Evolutionary conservation across 1,284 basidiomycete species (phyloP), one percentile per base, ranked within the genome.

Genomic region (Ganoderma multipileum): DNA sequence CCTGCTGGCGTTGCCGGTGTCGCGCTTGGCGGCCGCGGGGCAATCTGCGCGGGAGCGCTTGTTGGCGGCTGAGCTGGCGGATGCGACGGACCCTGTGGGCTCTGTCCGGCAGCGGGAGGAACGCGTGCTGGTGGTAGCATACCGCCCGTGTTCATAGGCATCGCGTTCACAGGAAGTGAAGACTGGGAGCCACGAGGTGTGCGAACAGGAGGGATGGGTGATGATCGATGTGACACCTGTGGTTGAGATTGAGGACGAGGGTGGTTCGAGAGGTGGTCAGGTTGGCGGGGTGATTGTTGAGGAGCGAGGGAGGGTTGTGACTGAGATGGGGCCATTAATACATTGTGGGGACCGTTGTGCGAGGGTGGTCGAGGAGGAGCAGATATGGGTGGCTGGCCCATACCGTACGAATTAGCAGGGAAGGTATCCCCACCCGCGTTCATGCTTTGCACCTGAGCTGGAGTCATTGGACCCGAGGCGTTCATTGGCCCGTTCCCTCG

Each of bases 371-470:
- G 83, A 8, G 83, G 80, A 9, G 82, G 83, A 0, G 72, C 79
- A 68, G 77, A 78, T 9, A 71, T 64, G 30, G 71, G 67, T 14
- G 78, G 73, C 9, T 81, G 81, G 28, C 77, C 79, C 68, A 82
- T 78, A 65, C 78, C 79, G 65, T 83, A 84, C 66, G 80, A 77
- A 65, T 73, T 39, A 55, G 73, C 62, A 66, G 80, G 83, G 57
- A 70, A 72, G 26, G 72, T 72, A 52, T 79, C 79, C 39, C 77
- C 76, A 61, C 74, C 72, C 64, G 79, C 79, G 63, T 83, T 83
- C 83, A 89, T 86, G 65, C 83, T 80, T 62, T 85, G 82, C 62
- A 86, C 84, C 73, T 91, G 89, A 8, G 89, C 87, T 9, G 90
- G 88, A 2, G 89, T 90, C 26, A 83, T 83, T 67, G 89, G 87